These are phyloP conservation scores for Arbutus unedo DNA, from an alignment of 148 eudicot genomes.

Conservation along the genomic window DNA sequence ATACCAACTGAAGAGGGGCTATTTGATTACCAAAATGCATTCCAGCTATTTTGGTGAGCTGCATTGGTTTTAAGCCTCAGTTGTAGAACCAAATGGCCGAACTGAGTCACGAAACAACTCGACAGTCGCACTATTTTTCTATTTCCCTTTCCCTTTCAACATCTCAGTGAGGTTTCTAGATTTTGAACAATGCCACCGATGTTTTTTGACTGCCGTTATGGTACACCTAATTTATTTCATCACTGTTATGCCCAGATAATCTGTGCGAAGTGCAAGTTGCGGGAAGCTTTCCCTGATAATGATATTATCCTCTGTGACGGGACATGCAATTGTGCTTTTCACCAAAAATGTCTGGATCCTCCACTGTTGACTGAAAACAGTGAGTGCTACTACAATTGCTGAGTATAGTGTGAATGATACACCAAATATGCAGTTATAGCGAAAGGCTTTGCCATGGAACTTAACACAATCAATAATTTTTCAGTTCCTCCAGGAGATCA, in stretches of 20 bases:
- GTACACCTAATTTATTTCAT: neutral
- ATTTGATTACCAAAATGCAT: neutral
- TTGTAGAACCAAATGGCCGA: neutral
- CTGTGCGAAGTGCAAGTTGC: conserved; percentile 78
- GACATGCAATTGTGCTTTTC: conserved; percentile 88
- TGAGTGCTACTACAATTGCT: conserved; percentile 36
- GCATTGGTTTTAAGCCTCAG: neutral
- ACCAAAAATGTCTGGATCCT: conserved; percentile 92
- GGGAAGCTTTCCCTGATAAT: conserved; percentile 83
- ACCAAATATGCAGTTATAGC: neutral
- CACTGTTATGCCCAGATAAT: conserved; percentile 48
- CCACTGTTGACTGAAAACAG: conserved; percentile 85
- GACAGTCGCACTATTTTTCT: neutral
- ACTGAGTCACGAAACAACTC: neutral
- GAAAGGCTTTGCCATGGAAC: conserved; percentile 16
- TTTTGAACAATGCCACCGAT: neutral
- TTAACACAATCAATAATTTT: conserved; percentile 20
- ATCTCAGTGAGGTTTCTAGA: neutral
- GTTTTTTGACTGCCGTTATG: neutral
- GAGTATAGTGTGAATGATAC: conserved; percentile 8
- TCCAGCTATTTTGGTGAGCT: neutral
- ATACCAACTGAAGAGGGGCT: neutral
- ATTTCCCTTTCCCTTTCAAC: neutral
- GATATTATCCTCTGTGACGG: conserved; percentile 97
- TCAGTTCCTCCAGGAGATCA: conserved; percentile 86